These are phyloP conservation scores for Dendrocalamus latiflorus DNA, from an alignment of 202 grass and related monocot species.

Conservation along the genomic window DNA sequence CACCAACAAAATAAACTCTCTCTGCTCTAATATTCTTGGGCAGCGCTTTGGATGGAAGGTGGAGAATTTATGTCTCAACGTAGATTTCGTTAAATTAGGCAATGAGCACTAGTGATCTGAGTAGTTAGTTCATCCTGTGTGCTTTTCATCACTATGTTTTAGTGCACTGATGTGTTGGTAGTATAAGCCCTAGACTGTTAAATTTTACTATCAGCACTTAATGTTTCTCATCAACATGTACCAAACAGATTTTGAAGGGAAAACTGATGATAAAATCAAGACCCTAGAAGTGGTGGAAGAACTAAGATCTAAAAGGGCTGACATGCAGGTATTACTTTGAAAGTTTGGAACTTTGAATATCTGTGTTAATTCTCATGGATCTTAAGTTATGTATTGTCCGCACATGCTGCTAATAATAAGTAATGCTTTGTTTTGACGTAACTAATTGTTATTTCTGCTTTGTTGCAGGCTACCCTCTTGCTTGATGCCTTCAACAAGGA, in stretches of 20 bases:
- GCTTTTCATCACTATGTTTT: background rate
- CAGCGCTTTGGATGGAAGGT: background rate
- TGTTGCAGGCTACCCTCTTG: slow-evolving; percentile 64
- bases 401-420: background rate
- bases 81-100: background rate
- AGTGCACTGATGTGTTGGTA: background rate
- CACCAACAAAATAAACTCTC: background rate
- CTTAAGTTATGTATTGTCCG: background rate
- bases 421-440: background rate
- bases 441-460: slow-evolving; percentile 10
- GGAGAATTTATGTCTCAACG: background rate
- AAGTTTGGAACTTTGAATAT: background rate
- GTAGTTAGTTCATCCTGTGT: background rate
- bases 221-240: slow-evolving; percentile 28
- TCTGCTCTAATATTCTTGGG: background rate
- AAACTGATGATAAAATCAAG: slow-evolving; percentile 83
- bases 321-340: slow-evolving; percentile 62
- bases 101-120: background rate
- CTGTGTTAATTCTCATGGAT: background rate
- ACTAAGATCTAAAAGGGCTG: slow-evolving; percentile 82
- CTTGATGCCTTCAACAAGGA: slow-evolving; percentile 94
- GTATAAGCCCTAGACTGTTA: background rate
- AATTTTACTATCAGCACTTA: background rate
- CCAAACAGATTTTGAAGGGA: slow-evolving; percentile 79
- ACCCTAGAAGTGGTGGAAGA: slow-evolving; percentile 67